Evolutionary conservation across 441 rosid genomes (phyloP).

Genomic region (Theobroma grandiflorum): DNA sequence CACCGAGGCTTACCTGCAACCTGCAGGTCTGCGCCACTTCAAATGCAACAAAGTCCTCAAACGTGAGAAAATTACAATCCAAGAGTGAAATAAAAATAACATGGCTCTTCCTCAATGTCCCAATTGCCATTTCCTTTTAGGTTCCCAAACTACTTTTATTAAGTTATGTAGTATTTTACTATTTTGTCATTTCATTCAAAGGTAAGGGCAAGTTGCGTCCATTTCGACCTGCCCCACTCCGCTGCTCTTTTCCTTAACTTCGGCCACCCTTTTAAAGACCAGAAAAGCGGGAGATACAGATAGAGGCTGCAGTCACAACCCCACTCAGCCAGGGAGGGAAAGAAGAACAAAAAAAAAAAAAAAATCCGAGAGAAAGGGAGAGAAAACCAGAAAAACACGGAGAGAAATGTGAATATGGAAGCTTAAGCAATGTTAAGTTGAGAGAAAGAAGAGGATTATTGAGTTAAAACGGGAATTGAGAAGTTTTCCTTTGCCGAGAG

Average conservation of each 20-base stretch:
- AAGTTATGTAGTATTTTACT: neutral
- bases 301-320: conserved; percentile 36
- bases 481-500: neutral
- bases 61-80: neutral
- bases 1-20: conserved; percentile 27
- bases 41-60: neutral
- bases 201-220: conserved; percentile 36
- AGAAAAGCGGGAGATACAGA: conserved; percentile 71
- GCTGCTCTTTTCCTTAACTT: conserved; percentile 22
- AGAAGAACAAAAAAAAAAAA: conserved; percentile 1
- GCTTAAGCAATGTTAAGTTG: neutral
- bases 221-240: conserved; percentile 7
- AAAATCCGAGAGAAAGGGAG: conserved; percentile 25
- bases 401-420: neutral
- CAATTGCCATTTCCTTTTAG: conserved; percentile 1
- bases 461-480: neutral
- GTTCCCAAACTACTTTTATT: neutral
- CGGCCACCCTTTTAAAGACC: conserved; percentile 51
- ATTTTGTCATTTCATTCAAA: conserved; percentile 20
- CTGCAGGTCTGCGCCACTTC: conserved; percentile 18
- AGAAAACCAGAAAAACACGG: neutral
- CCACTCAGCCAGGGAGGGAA: neutral
- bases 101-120: neutral
- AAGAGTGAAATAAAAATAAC: neutral
- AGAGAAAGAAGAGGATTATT: neutral